Base-by-base conservation (phyloP, 2,329 filamentous ascomycete genomes). In the Scedosporium apiospermum region DNA sequence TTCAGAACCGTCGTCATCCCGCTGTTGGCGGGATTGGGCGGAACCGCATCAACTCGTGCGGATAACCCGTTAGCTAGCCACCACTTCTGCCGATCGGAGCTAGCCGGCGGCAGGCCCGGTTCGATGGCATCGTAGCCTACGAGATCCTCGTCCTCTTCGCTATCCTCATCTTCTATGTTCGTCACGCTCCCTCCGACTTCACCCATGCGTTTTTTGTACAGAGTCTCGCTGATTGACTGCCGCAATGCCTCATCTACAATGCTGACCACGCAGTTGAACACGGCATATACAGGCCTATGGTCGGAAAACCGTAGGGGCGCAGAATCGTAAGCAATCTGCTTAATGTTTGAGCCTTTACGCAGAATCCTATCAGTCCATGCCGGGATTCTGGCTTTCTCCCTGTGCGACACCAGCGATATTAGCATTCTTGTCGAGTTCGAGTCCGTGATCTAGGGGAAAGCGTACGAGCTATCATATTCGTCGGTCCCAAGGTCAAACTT, bases 351-450 rank as follows among this genome's bases (percentile, higher is more conserved):
- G 6, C 95, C 95, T 76, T 93, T 96, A 64, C 90, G 88, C 7
- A 99, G 77, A 57, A 99, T 89, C 44, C 95, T 89, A 74, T 99
- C 95, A 65, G 93, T 97, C 95, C 95, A 99, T 0, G 95, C 95
- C 2, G 95, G 95, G 65, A 98, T 97, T 16, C 95, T 88, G 62
- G 88, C 87, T 73, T 99, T 99, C 70, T 98, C 93, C 58, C 88
- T 89, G 60, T 14, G 57, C n/a, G 16, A 49, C 10, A 26, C 14
- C 6, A 9, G 49, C 6, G 7, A 34, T 34, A 34, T 34, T 34
- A 34, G 30, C 30, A 34, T 34, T 34, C 30, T 30, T 30, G 27
- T 30, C 9, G 30, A 34, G 30, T 10, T 7, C 6, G 9, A 30
- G 30, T 34, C 30, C 30, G 6, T 34, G 30, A 34, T 10, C 7